Evolutionary conservation across 306 rosid species (phyloP).

Genomic region (Leucaena leucocephala): DNA sequence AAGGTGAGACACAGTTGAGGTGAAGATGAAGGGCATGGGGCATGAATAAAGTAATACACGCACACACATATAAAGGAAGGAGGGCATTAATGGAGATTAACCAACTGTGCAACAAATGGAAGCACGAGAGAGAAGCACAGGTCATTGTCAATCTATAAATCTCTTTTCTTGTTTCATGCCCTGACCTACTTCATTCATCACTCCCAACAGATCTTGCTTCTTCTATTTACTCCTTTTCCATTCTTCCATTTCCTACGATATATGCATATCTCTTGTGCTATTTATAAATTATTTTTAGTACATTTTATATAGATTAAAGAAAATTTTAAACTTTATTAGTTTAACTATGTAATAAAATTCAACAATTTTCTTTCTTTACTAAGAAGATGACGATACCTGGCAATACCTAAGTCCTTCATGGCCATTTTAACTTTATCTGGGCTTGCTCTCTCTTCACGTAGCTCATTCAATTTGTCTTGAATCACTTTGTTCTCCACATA

Average conservation of each 20-base stretch:
- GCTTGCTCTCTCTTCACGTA: slow-evolving; percentile 46
- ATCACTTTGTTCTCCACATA: slow-evolving; percentile 49
- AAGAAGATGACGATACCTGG: slow-evolving; percentile 60
- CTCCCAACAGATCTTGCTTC: not conserved
- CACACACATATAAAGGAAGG: not conserved
- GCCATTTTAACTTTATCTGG: slow-evolving; percentile 46
- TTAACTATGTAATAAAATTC: too few relatives aligned
- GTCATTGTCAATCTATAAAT: slow-evolving; percentile 2
- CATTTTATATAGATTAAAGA: too few relatives aligned
- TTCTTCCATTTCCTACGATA: not conserved
- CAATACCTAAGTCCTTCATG: slow-evolving; percentile 74
- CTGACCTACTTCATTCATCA: slow-evolving; percentile 6
- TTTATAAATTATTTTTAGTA: too few relatives aligned
- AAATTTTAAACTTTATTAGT: too few relatives aligned
- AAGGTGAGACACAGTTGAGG: not conserved
- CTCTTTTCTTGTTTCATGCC: not conserved
- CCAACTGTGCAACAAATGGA: not conserved
- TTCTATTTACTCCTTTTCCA: not conserved
- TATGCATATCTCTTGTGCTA: too few relatives aligned
- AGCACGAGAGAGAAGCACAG: not conserved
- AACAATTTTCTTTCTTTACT: too few relatives aligned
- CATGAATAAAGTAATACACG: not conserved
- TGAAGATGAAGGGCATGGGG: not conserved
- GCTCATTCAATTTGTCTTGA: slow-evolving; percentile 44
- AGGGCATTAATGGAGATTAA: slow-evolving; percentile 18